These are phyloP conservation scores for Agrocybe pediades DNA, from an alignment of 768 basidiomycete genomes.

Conservation along the genomic window DNA sequence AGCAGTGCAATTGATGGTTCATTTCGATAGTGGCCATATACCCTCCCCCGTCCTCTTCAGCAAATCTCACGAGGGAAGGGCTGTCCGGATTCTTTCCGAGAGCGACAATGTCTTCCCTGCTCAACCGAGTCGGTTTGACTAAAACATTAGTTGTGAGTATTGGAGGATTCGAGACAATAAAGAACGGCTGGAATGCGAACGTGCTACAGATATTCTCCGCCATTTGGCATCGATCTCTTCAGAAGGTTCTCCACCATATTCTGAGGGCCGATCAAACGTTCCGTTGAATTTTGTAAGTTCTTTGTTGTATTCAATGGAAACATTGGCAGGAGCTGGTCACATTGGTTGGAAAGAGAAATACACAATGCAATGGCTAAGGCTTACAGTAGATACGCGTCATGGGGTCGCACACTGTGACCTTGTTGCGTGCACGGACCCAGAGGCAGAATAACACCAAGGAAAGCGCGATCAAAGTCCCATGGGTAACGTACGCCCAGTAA, in stretches of 20 bases:
- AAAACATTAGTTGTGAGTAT: background rate
- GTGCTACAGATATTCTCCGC: conserved; percentile 7
- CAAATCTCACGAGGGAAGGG: background rate
- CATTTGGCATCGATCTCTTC: conserved; percentile 10
- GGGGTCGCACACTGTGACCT: background rate
- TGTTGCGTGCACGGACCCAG: background rate
- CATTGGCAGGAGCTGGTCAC: conserved; percentile 12
- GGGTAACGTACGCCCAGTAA: background rate
- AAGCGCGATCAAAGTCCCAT: background rate
- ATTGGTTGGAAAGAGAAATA: background rate
- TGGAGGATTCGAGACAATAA: background rate
- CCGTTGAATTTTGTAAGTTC: conserved; percentile 7
- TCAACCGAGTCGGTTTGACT: background rate
- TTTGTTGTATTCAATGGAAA: conserved; percentile 7
- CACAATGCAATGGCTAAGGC: background rate
- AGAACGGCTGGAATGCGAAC: background rate
- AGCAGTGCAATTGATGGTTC: conserved; percentile 5
- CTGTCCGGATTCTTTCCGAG: background rate
- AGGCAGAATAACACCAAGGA: background rate
- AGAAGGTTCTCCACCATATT: conserved; percentile 10
- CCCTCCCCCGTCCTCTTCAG: conserved; percentile 4
- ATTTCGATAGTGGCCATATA: conserved; percentile 9
- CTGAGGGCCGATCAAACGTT: conserved; percentile 5
- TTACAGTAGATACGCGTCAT: background rate
- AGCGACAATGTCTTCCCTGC: background rate